These are phyloP conservation scores for Cystobasidiaceae sp. DNA, from an alignment of 1,284 basidiomycete genomes.

Conservation along the genomic window DNA sequence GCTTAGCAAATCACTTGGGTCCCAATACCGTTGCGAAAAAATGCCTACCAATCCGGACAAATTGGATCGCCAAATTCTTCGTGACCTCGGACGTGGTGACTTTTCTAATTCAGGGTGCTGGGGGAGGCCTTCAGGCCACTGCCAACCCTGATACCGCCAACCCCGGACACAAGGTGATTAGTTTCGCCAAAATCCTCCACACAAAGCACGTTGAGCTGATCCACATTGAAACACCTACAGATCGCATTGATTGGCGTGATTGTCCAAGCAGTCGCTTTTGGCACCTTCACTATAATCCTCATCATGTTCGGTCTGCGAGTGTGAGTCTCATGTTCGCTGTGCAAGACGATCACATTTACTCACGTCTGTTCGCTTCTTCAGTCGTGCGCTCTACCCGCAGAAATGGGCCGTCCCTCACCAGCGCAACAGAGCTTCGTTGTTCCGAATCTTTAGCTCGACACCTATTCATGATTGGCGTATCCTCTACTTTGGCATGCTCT, in stretches of 20 bases:
- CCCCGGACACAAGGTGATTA: not conserved
- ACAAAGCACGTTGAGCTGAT: not conserved
- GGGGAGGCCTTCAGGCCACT: conserved; percentile 33
- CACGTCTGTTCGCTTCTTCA: not conserved
- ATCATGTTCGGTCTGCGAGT: conserved; percentile 32
- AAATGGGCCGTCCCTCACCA: conserved; percentile 1
- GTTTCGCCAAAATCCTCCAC: not conserved
- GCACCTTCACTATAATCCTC: conserved; percentile 33
- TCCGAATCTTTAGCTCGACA: not conserved
- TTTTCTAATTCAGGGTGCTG: conserved; percentile 40
- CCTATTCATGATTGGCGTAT: conserved; percentile 27
- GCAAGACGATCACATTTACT: too few relatives aligned
- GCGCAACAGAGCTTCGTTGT: not conserved
- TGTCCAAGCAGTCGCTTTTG: conserved; percentile 36
- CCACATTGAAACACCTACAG: too few relatives aligned
- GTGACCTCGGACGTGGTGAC: conserved; percentile 42
- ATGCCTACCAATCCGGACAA: conserved; percentile 35
- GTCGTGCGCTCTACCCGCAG: conserved; percentile 4
- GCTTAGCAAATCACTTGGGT: conserved; percentile 25
- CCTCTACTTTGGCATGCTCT: conserved; percentile 14
- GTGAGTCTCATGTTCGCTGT: conserved; percentile 12
- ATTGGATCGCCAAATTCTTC: conserved; percentile 41
- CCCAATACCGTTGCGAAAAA: conserved; percentile 2
- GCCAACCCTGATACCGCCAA: conserved; percentile 3
- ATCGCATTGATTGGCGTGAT: conserved; percentile 33